Percentiles rank a stretch among this genome's conserved stretches.
These are phyloP conservation scores for Pichia norvegensis DNA, from an alignment of 1,139 yeast genomes.

Conservation along the genomic window DNA sequence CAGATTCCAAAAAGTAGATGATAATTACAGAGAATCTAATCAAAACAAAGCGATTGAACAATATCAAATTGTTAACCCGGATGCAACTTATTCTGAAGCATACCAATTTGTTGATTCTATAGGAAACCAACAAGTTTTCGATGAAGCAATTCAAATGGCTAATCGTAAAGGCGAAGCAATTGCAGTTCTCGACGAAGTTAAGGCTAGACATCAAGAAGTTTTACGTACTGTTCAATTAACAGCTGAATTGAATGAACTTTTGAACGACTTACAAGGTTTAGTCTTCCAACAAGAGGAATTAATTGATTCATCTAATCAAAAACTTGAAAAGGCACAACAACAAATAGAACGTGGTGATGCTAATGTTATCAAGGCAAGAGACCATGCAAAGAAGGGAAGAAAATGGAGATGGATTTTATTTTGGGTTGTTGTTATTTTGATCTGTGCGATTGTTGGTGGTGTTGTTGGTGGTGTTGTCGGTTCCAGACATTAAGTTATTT, in stretches of 20 bases:
- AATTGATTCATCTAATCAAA: constrained; percentile 74
- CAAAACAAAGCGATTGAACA: constrained; percentile 89
- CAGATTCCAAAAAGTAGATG: constrained; percentile 80
- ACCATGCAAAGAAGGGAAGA: constrained; percentile 83
- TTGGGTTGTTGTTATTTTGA: constrained; percentile 51
- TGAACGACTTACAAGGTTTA: constrained; percentile 93
- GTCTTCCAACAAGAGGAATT: constrained; percentile 94
- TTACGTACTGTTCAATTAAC: constrained; percentile 91
- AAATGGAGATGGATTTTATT: constrained; percentile 87
- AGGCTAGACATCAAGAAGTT: constrained; percentile 91
- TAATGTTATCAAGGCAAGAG: constrained; percentile 86
- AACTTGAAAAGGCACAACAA: constrained; percentile 75
- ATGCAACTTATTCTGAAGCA: constrained; percentile 84
- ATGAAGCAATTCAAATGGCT: constrained; percentile 85
- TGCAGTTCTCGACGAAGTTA: constrained; percentile 92
- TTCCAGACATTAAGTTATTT: constrained; percentile 16
- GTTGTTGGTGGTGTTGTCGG: constrained; percentile 44
- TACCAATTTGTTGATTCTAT: constrained; percentile 55
- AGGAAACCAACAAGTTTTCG: constrained; percentile 84
- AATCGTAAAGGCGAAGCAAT: constrained; percentile 91
- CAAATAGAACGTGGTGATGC: constrained; percentile 94
- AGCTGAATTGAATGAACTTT: constrained; percentile 90
- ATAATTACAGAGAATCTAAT: constrained; percentile 76
- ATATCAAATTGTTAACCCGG: constrained; percentile 86
- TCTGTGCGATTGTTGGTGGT: constrained; percentile 62